phyloP scores from a whole-genome alignment of 2,329 filamentous ascomycete genomes.

The Paracamarosporium sp. region DNA sequence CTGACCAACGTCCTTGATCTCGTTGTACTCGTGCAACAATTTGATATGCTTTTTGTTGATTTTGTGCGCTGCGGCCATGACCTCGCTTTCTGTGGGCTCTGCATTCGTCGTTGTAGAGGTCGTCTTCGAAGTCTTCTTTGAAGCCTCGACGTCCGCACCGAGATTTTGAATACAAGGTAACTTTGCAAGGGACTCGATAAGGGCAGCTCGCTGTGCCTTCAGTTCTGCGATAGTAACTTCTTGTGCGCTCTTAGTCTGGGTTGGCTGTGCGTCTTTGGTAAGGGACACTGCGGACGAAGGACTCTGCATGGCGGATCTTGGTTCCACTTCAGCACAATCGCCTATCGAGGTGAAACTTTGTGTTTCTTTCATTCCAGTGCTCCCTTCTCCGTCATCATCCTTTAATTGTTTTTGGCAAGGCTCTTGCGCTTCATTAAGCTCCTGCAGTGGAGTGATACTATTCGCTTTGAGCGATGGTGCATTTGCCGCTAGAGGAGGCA shows the following conservation, averaged over 20 bases:
- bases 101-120: slow-evolving; percentile 17
- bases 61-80: slow-evolving; percentile 53
- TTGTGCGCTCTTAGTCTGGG: slow-evolving; percentile 45
- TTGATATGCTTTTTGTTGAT: slow-evolving; percentile 69
- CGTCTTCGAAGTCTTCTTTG: slow-evolving; percentile 27
- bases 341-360: neutral
- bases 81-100: slow-evolving; percentile 37
- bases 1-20: slow-evolving; percentile 72
- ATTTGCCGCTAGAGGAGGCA: no score
- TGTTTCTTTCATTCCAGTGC: no score
- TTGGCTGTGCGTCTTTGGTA: neutral
- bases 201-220: slow-evolving; percentile 48
- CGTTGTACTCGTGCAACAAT: slow-evolving; percentile 72
- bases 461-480: neutral
- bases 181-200: slow-evolving; percentile 39
- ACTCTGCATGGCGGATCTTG: neutral
- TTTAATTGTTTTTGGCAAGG: neutral
- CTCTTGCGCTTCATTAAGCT: neutral
- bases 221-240: slow-evolving; percentile 57
- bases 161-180: slow-evolving; percentile 42
- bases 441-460: neutral
- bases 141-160: slow-evolving; percentile 35
- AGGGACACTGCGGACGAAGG: neutral
- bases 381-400: neutral
- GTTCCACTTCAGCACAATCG: no score